Evolutionary conservation across 768 basidiomycete genomes (phyloP), one percentile per base, ranked within the genome.

Genomic region (Hericium coralloides): DNA sequence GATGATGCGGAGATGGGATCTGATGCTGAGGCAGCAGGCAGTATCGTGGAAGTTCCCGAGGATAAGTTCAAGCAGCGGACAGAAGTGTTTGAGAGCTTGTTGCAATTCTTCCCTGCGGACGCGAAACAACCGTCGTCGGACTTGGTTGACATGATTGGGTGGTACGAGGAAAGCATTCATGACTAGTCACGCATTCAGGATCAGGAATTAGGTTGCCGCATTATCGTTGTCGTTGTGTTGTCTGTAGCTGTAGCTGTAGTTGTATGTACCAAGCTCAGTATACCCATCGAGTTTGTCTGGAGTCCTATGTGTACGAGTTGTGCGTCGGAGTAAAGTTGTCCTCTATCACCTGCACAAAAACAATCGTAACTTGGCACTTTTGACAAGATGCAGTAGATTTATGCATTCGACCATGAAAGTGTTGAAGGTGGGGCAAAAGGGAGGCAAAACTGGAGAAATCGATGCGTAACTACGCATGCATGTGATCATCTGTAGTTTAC

Each of bases 41-140:
- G 18, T 15, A n/a, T 22, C 17, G 58, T 63, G 18, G 71, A 71
- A 57, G 25, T 54, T 81, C 72, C 78, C 2, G 73, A 75, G 1
- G 75, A 74, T 38, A 72, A 79, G 60, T 89, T 83, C 67, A 71
- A 70, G 39, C 83, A 87, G 69, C 76, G 89, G 38, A 85, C 79
- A 53, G 79, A 82, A 60, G 79, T 87, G 58, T 91, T 91, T 65
- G 85, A 90, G 66, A 67, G 67, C 37, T 60, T 92, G 57, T 69
- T 91, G 74, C 74, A 69, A 59, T 87, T 85, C 67, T 75, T 92
- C 12, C 74, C 76, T 26, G 77, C 79, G 53, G 74, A 76, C 22
- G 81, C 80, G 58, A 92, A 85, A 69, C 80, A 92, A 68, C 89
- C 89, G 1, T 68, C 70, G 3, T 79, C 78, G 55, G 80, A 80